These are phyloP conservation scores for Stemphylium beticola DNA, from an alignment of 2,329 filamentous ascomycete genomes.

Conservation along the genomic window DNA sequence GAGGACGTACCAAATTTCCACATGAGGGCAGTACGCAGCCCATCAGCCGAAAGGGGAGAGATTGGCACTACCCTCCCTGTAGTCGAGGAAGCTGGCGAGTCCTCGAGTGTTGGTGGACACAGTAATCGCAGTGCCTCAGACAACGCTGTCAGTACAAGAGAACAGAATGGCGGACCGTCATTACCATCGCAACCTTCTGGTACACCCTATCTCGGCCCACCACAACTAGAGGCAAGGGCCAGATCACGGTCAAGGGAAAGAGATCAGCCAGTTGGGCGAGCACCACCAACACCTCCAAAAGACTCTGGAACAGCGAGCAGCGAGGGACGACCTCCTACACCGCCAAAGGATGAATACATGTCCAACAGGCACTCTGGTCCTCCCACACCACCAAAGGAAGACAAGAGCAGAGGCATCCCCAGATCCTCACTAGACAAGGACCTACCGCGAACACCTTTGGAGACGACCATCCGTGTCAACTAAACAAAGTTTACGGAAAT, in stretches of 20 bases:
- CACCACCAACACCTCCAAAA: slow-evolving; percentile 56
- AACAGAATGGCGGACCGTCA: slow-evolving; percentile 14
- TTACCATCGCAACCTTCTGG: slow-evolving; percentile 33
- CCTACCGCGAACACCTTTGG: slow-evolving; percentile 43
- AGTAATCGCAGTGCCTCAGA: slow-evolving; percentile 54
- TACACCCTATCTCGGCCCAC: slow-evolving; percentile 18
- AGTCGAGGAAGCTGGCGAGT: slow-evolving; percentile 88
- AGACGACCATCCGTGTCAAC: slow-evolving; percentile 42
- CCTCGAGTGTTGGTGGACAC: slow-evolving; percentile 67
- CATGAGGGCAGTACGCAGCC: slow-evolving; percentile 64
- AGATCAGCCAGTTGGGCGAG: slow-evolving; percentile 41
- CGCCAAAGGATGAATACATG: slow-evolving; percentile 45
- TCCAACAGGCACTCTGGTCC: slow-evolving; percentile 39
- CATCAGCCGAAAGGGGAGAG: slow-evolving; percentile 62
- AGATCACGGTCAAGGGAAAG: slow-evolving; percentile 24
- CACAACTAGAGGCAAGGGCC: slow-evolving; percentile 17
- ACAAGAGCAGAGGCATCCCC: slow-evolving; percentile 27
- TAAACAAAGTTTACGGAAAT: slow-evolving; percentile 15
- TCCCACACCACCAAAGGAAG: slow-evolving; percentile 51
- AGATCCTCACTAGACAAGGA: slow-evolving; percentile 39
- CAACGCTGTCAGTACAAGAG: slow-evolving; percentile 7
- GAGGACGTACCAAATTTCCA: slow-evolving; percentile 68
- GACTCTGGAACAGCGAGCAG: slow-evolving; percentile 35
- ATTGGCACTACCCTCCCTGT: slow-evolving; percentile 72
- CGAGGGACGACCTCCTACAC: slow-evolving; percentile 42